phyloP scores from a whole-genome alignment of 352 stramenopile species.

The Globisporangium abappressorium region DNA sequence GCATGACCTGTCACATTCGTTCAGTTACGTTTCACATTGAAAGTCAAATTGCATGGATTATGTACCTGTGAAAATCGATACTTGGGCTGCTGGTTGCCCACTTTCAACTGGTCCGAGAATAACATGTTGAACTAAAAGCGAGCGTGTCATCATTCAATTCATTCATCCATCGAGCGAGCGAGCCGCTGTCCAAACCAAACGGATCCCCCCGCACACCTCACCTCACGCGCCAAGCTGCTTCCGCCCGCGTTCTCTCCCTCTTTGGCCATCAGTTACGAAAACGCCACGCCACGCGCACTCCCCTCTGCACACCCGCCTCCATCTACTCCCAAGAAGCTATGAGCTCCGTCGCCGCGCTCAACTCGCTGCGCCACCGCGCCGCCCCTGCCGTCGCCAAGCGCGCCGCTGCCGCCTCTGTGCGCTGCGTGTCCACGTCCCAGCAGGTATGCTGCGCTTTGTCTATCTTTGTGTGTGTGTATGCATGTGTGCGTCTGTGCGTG shows the following conservation, averaged over 20 bases:
- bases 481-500: conserved; percentile 3
- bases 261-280: conserved; percentile 7
- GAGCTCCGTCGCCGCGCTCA: conserved; percentile 7
- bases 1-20: neutral
- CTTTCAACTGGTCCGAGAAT: neutral
- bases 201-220: neutral
- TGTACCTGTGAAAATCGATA: neutral
- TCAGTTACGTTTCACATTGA: neutral
- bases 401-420: conserved; percentile 11
- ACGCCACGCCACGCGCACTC: conserved; percentile 5
- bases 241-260: neutral
- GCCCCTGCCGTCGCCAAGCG: conserved; percentile 10
- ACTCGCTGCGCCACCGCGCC: conserved; percentile 6
- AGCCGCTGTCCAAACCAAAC: neutral
- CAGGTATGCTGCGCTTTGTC: conserved; percentile 24
- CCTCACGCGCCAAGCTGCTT: neutral
- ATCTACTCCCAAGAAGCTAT: conserved; percentile 2
- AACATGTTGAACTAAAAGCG: conserved; percentile 11
- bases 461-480: conserved; percentile 5
- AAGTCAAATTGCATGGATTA: neutral
- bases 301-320: neutral
- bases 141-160: conserved; percentile 7
- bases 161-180: neutral
- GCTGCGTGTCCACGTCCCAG: conserved; percentile 40
- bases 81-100: neutral